A percentile compares a stretch with the other conserved stretches of the same genome.
phyloP scores from a whole-genome alignment of 2,329 filamentous ascomycete species.

The Beauveria sp. region DNA sequence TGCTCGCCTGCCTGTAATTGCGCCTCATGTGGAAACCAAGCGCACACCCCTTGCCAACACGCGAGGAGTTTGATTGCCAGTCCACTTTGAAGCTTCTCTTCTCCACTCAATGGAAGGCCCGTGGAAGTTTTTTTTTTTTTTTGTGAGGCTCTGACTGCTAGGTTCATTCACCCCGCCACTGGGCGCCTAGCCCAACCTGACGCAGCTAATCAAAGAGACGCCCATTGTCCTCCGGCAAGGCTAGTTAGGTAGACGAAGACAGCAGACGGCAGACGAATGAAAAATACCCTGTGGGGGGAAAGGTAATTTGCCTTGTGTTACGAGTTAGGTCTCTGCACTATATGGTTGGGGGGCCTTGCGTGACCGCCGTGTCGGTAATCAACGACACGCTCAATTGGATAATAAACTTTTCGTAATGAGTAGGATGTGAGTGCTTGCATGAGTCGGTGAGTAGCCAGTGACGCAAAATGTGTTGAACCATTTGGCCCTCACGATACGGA shows the following conservation, averaged over 20 bases:
- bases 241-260: neutral
- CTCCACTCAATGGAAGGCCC: slow-evolving; percentile 6
- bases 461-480: neutral
- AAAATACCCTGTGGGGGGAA: neutral
- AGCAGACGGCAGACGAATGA: neutral
- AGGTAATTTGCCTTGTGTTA: neutral
- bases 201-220: neutral
- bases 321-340: neutral
- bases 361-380: neutral
- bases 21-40: neutral
- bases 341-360: neutral
- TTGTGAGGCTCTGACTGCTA: neutral
- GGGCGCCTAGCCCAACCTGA: neutral
- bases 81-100: neutral
- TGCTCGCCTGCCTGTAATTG: neutral
- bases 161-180: neutral
- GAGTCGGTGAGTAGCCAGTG: neutral
- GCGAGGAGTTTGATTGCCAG: slow-evolving; percentile 9
- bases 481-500: neutral
- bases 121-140: neutral
- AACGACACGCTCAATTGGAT: neutral
- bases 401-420: neutral
- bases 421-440: neutral
- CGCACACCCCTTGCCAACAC: neutral
- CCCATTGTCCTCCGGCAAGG: neutral